These are phyloP conservation scores for Talaromyces sp. DNA, from an alignment of 2,329 filamentous ascomycete genomes.

Conservation along the genomic window DNA sequence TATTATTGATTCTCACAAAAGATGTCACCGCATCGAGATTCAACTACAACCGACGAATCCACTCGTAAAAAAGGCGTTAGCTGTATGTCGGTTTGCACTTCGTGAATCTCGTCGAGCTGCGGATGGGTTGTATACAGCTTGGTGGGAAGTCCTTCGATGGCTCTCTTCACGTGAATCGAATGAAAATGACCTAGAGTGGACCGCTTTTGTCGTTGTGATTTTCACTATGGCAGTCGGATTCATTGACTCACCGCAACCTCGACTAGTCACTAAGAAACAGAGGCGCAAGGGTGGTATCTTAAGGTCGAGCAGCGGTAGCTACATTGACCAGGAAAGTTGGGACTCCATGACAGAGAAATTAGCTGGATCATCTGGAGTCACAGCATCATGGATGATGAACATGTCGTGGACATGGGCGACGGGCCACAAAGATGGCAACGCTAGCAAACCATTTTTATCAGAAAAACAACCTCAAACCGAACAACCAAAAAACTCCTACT, in stretches of 20 bases:
- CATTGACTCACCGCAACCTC: conserved; percentile 39
- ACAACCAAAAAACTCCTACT: conserved; percentile 40
- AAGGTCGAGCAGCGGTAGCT: conserved; percentile 50
- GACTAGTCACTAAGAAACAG: conserved; percentile 34
- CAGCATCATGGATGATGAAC: conserved; percentile 53
- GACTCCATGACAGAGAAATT: conserved; percentile 49
- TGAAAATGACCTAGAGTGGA: conserved; percentile 63
- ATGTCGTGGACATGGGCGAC: conserved; percentile 69
- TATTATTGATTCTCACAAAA: conserved; percentile 60
- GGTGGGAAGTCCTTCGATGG: conserved; percentile 74
- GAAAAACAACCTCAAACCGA: conserved; percentile 28
- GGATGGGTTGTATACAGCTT: conserved; percentile 63
- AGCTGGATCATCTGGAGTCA: conserved; percentile 38
- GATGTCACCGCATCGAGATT: conserved; percentile 64
- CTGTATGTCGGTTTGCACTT: conserved; percentile 62
- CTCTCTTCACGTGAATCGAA: conserved; percentile 50
- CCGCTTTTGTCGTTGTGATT: conserved; percentile 61
- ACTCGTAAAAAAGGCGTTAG: conserved; percentile 60
- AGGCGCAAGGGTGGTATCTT: conserved; percentile 44
- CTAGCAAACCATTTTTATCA: conserved; percentile 22
- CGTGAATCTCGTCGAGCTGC: conserved; percentile 55
- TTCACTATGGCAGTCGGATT: conserved; percentile 63
- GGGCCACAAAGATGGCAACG: conserved; percentile 50
- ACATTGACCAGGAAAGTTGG: conserved; percentile 46
- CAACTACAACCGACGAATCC: conserved; percentile 62